Percentiles rank a stretch among this genome's conserved stretches.
Evolutionary conservation across 495 filamentous ascomycete genomes (phyloP).

Genomic region (Penicillium diatomitis): DNA sequence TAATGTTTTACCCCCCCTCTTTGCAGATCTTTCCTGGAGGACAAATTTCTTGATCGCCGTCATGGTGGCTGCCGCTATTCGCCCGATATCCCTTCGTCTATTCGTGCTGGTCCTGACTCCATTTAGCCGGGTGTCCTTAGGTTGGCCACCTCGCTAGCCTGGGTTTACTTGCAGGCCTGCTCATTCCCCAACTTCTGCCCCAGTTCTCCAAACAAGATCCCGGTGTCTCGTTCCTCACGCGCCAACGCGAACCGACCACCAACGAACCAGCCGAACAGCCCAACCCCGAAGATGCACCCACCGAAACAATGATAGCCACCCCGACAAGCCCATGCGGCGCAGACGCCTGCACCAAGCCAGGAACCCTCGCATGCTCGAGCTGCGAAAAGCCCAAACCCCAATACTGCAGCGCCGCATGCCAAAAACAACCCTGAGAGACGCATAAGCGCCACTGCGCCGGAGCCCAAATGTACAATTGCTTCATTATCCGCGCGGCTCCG

Average conservation of each 20-base stretch:
- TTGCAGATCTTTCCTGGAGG: too few relatives aligned
- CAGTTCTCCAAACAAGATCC: too few relatives aligned
- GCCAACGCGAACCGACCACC: background rate
- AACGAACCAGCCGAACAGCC: background rate
- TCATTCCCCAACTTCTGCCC: too few relatives aligned
- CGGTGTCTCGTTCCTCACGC: too few relatives aligned
- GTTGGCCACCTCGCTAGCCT: too few relatives aligned
- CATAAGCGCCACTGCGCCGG: background rate
- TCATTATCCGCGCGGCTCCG: background rate
- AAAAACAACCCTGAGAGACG: background rate
- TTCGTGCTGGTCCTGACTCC: too few relatives aligned
- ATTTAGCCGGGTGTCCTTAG: too few relatives aligned
- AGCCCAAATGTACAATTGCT: constrained; percentile 2
- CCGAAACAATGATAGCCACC: constrained; percentile 40
- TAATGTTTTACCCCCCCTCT: too few relatives aligned
- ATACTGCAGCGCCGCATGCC: constrained; percentile 2
- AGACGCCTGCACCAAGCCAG: constrained; percentile 8
- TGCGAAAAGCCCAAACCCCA: background rate
- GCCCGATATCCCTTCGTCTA: too few relatives aligned
- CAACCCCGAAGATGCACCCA: background rate
- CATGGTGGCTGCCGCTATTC: too few relatives aligned
- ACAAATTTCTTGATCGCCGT: too few relatives aligned
- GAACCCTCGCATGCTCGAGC: background rate
- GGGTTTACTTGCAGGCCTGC: too few relatives aligned
- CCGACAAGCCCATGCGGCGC: constrained; percentile 58